Conservation (phyloP, 257 asterid species). For the Ocimum tenuiflorum region DNA sequence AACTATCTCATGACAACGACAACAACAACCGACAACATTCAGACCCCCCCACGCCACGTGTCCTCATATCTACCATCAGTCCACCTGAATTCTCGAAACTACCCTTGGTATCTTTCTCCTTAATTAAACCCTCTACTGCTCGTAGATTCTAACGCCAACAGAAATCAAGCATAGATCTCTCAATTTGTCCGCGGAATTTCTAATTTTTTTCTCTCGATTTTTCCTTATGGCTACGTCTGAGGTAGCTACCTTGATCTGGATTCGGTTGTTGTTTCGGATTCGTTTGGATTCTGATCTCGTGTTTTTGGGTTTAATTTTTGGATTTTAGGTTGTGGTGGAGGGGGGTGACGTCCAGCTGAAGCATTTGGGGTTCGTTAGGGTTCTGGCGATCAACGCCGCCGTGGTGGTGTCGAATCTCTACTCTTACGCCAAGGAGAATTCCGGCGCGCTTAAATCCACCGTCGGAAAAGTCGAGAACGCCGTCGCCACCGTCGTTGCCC, state of each 20-base stretch:
- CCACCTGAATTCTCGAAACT: neutral
- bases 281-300: neutral
- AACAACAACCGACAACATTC: neutral
- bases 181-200: neutral
- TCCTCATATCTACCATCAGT: neutral
- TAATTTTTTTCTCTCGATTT: neutral
- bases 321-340: conserved; percentile 42
- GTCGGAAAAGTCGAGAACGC: conserved; percentile 52
- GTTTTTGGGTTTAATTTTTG: neutral
- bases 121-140: neutral
- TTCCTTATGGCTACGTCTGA: conserved; percentile 27
- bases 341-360: conserved; percentile 37
- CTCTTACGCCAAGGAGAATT: conserved; percentile 52
- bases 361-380: conserved; percentile 52
- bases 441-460: conserved; percentile 61
- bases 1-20: neutral
- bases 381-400: conserved; percentile 42
- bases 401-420: conserved; percentile 45
- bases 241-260: conserved; percentile 14
- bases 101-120: neutral
- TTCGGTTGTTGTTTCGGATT: neutral
- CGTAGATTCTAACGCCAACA: conserved; percentile 3
- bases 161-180: neutral
- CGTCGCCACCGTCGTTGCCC: conserved; percentile 43
- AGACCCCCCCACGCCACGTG: conserved; percentile 20